Evolutionary conservation across 352 stramenopile species (phyloP).

Genomic region (Globisporangium sylvaticum): DNA sequence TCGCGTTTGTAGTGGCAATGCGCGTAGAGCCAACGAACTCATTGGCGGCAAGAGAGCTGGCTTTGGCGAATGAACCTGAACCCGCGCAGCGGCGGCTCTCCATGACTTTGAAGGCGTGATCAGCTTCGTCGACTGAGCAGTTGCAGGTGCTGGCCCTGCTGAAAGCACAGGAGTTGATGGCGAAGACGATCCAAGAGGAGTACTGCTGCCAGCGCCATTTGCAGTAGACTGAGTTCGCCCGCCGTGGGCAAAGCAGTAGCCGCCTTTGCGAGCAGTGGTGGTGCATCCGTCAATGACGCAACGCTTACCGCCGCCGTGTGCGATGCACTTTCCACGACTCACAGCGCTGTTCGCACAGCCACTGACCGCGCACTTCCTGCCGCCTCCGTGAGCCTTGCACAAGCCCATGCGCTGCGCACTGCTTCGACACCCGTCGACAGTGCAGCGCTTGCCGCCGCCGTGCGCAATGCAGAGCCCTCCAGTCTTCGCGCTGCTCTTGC

Average conservation of each 20-base stretch:
- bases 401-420: slow-evolving; percentile 79
- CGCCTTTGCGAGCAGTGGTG: slow-evolving; percentile 75
- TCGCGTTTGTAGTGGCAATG: neutral
- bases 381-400: slow-evolving; percentile 84
- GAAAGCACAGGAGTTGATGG: neutral
- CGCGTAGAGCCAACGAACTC: slow-evolving; percentile 12
- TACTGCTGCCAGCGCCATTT: slow-evolving; percentile 9
- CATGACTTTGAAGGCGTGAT: slow-evolving; percentile 14
- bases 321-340: slow-evolving; percentile 80
- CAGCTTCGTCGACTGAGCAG: neutral
- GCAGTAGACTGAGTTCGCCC: slow-evolving; percentile 21
- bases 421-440: slow-evolving; percentile 60
- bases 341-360: slow-evolving; percentile 76
- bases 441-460: slow-evolving; percentile 80
- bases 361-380: slow-evolving; percentile 62
- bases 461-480: slow-evolving; percentile 80
- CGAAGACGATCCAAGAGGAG: neutral
- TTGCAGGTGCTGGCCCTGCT: neutral
- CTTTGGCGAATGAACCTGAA: slow-evolving; percentile 6
- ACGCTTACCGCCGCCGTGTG: slow-evolving; percentile 77
- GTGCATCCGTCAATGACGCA: slow-evolving; percentile 70
- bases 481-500: slow-evolving; percentile 80
- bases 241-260: slow-evolving; percentile 81
- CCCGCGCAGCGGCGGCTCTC: slow-evolving; percentile 8
- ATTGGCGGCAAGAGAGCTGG: slow-evolving; percentile 7